Base-by-base conservation (phyloP, 805 yeast species). In the Citeromyces nyonsensis region DNA sequence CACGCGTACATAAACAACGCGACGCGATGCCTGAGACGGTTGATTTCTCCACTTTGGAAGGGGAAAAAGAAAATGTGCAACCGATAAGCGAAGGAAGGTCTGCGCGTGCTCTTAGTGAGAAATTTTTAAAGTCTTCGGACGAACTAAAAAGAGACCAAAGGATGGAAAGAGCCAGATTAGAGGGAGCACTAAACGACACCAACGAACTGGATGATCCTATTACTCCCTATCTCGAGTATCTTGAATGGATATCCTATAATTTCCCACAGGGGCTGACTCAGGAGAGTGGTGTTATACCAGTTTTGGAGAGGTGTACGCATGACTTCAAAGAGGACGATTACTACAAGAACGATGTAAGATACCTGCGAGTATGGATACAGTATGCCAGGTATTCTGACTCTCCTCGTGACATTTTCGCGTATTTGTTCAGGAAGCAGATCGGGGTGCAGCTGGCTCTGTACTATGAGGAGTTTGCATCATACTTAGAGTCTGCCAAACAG, bases 171-270 rank as follows among this genome's bases (percentile, higher is more conserved):
- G 48, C 54, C 8, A 45, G 47, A 26, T 64, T 66, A 39, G 93
- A 81, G 44, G 43, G 44, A 3, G 52, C 49, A n/a, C 45, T 85
- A 10, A 46, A 47, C 7, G 57, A 58, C 2, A 39, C 71, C 6
- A 77, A 71, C 4, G 83, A 74, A 10, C 49, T 73, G 28, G 95
- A 85, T 53, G 95, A 86, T 49, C 95, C 95, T 0, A 48, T 85
- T 14, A 83, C 80, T 38, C 69, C 73, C 1, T 84, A 66, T 49
- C 39, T 83, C n/a, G 76, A 75, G 12, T 85, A 82, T 43, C 59
- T 85, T 9, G 48, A 60, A n/a, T 84, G 94, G 94, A 66, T 71
- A 8, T 71, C 66, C 36, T 61, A 63, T 24, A 66, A 56, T 39
- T 74, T 53, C 44, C 82, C 86, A 0, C 71, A 73, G 26, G 93